Percentiles rank a stretch among this genome's conserved stretches.
Conservation (phyloP, 495 filamentous ascomycete genomes). For the Trichodelitschia bisporula region DNA sequence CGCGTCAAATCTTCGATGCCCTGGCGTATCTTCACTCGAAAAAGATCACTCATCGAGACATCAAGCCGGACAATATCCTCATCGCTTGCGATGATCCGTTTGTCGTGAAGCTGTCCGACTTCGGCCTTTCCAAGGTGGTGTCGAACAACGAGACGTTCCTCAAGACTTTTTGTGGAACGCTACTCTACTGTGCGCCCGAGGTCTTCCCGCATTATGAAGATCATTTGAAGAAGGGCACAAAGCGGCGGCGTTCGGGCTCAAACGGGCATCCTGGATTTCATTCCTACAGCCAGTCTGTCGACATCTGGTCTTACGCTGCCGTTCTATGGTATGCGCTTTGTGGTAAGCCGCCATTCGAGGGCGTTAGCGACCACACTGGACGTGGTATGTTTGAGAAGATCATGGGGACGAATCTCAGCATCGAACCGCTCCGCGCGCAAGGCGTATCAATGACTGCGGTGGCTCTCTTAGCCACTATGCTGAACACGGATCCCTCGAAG, state of each 20-base stretch:
- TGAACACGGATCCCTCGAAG: constrained; percentile 42
- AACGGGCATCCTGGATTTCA: constrained; percentile 17
- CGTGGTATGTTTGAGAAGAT: constrained; percentile 54
- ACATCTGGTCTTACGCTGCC: constrained; percentile 84
- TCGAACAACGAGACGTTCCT: constrained; percentile 73
- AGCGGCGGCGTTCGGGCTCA: constrained; percentile 27
- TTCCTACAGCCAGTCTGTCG: constrained; percentile 62
- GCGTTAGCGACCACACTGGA: constrained; percentile 30
- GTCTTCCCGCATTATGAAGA: constrained; percentile 59
- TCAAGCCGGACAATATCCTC: constrained; percentile 95
- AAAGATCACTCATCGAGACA: constrained; percentile 84
- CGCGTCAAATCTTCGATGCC: constrained; percentile 53
- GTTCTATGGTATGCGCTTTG: constrained; percentile 68
- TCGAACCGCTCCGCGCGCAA: constrained; percentile 24
- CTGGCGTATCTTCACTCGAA: constrained; percentile 67
- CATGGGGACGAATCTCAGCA: constrained; percentile 46
- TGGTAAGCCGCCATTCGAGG: constrained; percentile 52
- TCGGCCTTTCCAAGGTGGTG: constrained; percentile 82
- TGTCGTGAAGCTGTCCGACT: constrained; percentile 78
- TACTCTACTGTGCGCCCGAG: constrained; percentile 89
- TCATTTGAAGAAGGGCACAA: constrained; percentile 13
- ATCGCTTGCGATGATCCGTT: constrained; percentile 48
- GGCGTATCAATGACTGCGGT: constrained; percentile 38
- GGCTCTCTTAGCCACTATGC: constrained; percentile 49
- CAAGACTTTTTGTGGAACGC: constrained; percentile 86